Evolutionary conservation across 306 rosid species (phyloP).

Genomic region (Prunus kanzakura): DNA sequence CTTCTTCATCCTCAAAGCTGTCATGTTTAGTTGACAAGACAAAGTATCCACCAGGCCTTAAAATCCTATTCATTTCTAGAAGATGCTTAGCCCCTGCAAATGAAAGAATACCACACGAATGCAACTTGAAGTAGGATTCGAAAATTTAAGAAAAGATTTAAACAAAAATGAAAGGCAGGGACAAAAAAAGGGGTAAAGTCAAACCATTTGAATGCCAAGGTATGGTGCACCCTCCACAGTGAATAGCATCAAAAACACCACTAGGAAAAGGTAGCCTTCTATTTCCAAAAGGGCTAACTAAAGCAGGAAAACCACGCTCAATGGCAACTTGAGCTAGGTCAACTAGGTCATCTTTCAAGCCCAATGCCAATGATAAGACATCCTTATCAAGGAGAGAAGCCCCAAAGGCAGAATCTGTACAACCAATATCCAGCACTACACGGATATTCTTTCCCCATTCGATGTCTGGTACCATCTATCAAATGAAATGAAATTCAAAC

Average conservation of each 20-base stretch:
- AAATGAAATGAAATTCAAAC: slow-evolving; percentile 30
- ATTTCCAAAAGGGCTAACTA: slow-evolving; percentile 66
- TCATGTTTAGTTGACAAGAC: slow-evolving; percentile 77
- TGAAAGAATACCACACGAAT: slow-evolving; percentile 3
- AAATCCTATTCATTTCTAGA: slow-evolving; percentile 86
- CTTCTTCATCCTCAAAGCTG: slow-evolving; percentile 86
- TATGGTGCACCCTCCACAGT: slow-evolving; percentile 73
- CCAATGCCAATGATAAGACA: slow-evolving; percentile 72
- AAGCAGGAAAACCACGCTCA: slow-evolving; percentile 83
- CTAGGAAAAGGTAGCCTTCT: slow-evolving; percentile 95
- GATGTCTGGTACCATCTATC: slow-evolving; percentile 96
- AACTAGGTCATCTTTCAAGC: slow-evolving; percentile 84
- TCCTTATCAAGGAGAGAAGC: slow-evolving; percentile 75
- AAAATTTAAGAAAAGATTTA: background rate
- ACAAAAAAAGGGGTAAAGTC: slow-evolving; percentile 6
- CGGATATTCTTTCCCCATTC: slow-evolving; percentile 97
- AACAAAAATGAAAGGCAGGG: background rate
- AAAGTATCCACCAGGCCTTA: slow-evolving; percentile 88
- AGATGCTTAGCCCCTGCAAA: slow-evolving; percentile 81
- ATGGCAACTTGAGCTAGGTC: slow-evolving; percentile 89
- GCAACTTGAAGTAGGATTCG: background rate
- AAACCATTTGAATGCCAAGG: slow-evolving; percentile 86
- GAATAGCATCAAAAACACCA: slow-evolving; percentile 78
- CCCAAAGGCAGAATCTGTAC: slow-evolving; percentile 70
- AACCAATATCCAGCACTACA: slow-evolving; percentile 76